These are phyloP conservation scores for Trichoderma parareesei DNA, from an alignment of 495 filamentous ascomycete genomes.

Conservation along the genomic window DNA sequence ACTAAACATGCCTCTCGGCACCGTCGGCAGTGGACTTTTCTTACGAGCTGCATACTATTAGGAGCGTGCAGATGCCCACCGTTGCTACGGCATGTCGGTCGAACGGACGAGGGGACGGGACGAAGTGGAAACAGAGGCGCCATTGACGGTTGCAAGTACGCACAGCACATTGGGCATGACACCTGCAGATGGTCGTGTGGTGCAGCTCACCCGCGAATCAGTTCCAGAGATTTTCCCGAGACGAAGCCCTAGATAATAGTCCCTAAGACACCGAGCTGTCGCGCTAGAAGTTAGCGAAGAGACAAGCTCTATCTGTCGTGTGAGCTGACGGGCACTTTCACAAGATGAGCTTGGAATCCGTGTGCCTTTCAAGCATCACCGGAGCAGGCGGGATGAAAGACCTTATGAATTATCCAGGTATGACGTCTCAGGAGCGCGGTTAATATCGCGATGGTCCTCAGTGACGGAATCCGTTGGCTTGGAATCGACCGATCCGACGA, in stretches of 20 bases:
- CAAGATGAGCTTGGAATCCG: background rate
- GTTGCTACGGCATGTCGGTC: background rate
- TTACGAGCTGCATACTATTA: background rate
- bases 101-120: background rate
- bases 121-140: background rate
- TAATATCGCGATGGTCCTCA: background rate
- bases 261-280: background rate
- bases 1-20: no score
- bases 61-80: background rate
- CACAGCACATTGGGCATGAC: background rate
- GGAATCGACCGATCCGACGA: background rate
- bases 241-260: background rate
- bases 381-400: background rate
- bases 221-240: background rate
- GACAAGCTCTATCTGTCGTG: background rate
- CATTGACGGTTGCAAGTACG: background rate
- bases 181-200: background rate
- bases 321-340: background rate
- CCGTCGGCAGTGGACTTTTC: background rate
- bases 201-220: background rate
- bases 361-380: constrained; percentile 5
- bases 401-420: background rate
- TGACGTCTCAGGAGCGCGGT: background rate
- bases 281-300: background rate
- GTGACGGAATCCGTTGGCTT: background rate